phyloP scores from a whole-genome alignment of 495 filamentous ascomycete species.

The Astrothelium macrocarpum region DNA sequence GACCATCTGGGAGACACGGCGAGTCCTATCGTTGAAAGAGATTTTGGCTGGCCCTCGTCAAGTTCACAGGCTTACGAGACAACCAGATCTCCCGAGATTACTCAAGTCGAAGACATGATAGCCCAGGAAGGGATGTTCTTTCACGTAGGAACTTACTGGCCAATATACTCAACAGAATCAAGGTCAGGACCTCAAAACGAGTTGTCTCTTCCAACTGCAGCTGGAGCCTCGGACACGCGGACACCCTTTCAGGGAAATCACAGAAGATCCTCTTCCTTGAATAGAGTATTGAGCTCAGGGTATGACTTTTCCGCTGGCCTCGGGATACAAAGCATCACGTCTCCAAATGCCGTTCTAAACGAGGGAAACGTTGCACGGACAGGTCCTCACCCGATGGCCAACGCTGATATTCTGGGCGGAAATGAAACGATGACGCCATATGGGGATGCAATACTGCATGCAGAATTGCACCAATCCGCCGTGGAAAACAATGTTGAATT shows the following conservation, averaged over 20 bases:
- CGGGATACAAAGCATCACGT: background rate
- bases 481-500: background rate
- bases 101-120: background rate
- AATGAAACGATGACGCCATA: background rate
- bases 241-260: background rate
- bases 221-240: background rate
- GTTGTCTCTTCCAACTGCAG: background rate
- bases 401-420: background rate
- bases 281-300: background rate
- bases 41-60: too few species aligned
- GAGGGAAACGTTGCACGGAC: too few species aligned
- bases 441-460: background rate
- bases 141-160: too few species aligned
- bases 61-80: too few species aligned
- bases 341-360: background rate
- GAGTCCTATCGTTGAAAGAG: too few species aligned
- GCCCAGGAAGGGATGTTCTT: too few species aligned
- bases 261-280: background rate
- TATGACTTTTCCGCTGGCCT: background rate
- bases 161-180: too few species aligned
- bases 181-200: too few species aligned
- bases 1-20: too few species aligned
- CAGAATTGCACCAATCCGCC: background rate
- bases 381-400: too few species aligned
- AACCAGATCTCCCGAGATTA: background rate